These are phyloP conservation scores for Phytopythium delawarense DNA, from an alignment of 352 stramenopile genomes.

Conservation along the genomic window DNA sequence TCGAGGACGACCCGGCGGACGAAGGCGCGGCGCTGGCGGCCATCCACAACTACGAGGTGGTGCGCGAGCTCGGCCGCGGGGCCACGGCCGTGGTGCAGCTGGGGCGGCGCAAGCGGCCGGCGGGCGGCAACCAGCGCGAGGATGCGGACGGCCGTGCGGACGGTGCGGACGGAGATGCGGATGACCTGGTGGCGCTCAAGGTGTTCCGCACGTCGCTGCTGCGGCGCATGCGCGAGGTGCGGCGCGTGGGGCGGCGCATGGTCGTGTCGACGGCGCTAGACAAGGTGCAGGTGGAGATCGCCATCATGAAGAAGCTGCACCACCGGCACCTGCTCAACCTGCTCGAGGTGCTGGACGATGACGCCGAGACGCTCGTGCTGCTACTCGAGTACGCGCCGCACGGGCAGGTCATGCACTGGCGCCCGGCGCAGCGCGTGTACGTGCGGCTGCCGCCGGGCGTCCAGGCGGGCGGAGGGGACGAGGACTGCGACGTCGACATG, in stretches of 20 bases:
- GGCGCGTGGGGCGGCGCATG: conserved; percentile 75
- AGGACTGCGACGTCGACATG: conserved; percentile 13
- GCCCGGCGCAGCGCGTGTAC: conserved; percentile 52
- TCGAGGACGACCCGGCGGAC: conserved; percentile 21
- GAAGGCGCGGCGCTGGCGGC: conserved; percentile 10
- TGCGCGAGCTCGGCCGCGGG: conserved; percentile 74
- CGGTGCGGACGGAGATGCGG: conserved; percentile 21
- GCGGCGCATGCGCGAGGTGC: conserved; percentile 84
- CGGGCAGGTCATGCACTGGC: conserved; percentile 86
- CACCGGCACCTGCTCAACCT: conserved; percentile 77
- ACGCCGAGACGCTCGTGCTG: conserved; percentile 77
- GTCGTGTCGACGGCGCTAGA: conserved; percentile 83
- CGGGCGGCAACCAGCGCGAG: conserved; percentile 14
- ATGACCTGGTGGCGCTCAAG: conserved; percentile 73
- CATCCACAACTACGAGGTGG: conserved; percentile 79
- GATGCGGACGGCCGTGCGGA: no score
- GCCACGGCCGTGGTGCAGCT: conserved; percentile 80
- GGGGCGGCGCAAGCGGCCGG: conserved; percentile 36
- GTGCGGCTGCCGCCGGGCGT: conserved; percentile 11
- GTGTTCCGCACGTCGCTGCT: conserved; percentile 85
- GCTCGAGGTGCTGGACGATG: conserved; percentile 81
- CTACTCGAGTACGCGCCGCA: conserved; percentile 83
- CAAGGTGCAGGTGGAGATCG: conserved; percentile 86
- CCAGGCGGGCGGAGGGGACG: background rate
- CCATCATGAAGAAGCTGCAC: conserved; percentile 88